phyloP scores from a whole-genome alignment of 768 basidiomycete genomes.

The Postia placenta region DNA sequence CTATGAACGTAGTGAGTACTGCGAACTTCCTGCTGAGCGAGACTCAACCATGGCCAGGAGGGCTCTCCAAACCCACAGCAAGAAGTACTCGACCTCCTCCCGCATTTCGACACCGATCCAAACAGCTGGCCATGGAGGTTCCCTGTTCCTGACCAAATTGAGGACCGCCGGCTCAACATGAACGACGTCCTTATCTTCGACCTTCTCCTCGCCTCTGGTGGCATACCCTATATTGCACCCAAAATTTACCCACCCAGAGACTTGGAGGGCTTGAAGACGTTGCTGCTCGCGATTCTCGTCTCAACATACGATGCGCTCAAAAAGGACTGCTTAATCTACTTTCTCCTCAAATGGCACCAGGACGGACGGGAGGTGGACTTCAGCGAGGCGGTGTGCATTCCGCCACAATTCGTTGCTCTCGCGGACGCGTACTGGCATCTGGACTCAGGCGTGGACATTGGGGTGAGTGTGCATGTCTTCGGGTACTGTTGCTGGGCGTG shows the following conservation, averaged over 20 bases:
- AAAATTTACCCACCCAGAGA: conserved; percentile 65
- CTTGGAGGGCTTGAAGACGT: conserved; percentile 41
- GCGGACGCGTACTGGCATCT: conserved; percentile 86
- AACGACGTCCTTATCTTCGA: conserved; percentile 68
- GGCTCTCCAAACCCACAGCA: background rate
- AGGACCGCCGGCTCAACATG: conserved; percentile 54
- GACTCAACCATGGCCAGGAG: too few species aligned
- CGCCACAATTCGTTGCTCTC: conserved; percentile 68
- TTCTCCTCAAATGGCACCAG: conserved; percentile 72
- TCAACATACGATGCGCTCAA: conserved; percentile 71
- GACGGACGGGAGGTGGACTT: conserved; percentile 54
- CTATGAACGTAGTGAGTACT: too few species aligned
- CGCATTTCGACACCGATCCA: conserved; percentile 44
- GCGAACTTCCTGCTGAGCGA: too few species aligned
- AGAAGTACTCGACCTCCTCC: background rate
- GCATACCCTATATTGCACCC: conserved; percentile 46
- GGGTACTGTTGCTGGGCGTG: background rate
- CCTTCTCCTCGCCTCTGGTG: conserved; percentile 60
- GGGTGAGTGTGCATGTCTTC: conserved; percentile 40
- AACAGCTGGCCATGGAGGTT: conserved; percentile 55
- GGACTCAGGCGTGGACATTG: conserved; percentile 60
- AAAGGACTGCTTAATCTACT: conserved; percentile 77
- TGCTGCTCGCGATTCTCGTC: conserved; percentile 55
- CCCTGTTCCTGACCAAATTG: conserved; percentile 49
- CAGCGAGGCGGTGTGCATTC: conserved; percentile 51